Conservation (phyloP, 129 eudicot species). For the Tagetes erecta region DNA sequence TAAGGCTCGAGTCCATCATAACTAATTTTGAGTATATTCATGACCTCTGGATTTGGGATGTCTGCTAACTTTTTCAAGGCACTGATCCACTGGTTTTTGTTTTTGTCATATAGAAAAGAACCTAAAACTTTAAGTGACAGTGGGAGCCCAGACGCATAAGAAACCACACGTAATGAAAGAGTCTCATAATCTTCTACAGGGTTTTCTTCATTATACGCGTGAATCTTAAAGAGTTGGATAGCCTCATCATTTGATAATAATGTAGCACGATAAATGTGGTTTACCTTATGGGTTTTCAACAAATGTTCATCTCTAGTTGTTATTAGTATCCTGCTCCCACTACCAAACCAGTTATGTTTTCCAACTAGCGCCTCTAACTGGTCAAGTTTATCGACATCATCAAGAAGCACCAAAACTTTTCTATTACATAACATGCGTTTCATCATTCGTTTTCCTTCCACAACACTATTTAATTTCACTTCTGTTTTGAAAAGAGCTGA, state of each 20-base stretch:
- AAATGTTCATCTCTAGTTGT: background rate
- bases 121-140: background rate
- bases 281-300: background rate
- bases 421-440: background rate
- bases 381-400: background rate
- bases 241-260: background rate
- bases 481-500: background rate
- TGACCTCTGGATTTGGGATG: background rate
- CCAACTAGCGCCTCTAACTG: background rate
- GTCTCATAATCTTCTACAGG: background rate
- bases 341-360: background rate
- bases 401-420: background rate
- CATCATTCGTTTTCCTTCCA: background rate
- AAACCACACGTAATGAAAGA: background rate
- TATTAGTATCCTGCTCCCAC: background rate
- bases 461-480: background rate
- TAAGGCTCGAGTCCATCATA: constrained; percentile 1
- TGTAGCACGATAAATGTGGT: background rate
- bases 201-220: background rate
- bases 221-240: background rate
- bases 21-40: background rate
- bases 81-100: background rate
- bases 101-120: background rate
- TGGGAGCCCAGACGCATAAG: background rate
- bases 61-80: background rate